Conservation (phyloP, 306 rosid species). For the Abrus precatorius region DNA sequence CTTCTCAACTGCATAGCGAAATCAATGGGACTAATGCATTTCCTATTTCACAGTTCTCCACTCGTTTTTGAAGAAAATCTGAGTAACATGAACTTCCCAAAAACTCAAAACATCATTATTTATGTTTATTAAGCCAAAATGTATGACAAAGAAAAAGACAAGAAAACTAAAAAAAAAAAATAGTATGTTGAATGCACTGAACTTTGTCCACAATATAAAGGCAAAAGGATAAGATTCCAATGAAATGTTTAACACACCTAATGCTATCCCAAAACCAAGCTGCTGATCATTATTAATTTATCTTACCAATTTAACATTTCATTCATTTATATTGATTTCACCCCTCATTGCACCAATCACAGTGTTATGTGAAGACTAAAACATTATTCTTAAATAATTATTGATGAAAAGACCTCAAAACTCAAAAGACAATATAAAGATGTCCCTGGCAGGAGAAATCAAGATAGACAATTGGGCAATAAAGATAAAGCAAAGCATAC, state of each 20-base stretch:
- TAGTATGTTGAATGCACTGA: constrained; percentile 1
- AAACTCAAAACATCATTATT: not conserved
- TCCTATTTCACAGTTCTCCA: not conserved
- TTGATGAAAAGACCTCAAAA: not conserved
- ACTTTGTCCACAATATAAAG: constrained; percentile 4
- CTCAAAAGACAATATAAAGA: constrained; percentile 25
- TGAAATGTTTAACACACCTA: constrained; percentile 1
- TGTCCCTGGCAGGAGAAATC: constrained; percentile 12
- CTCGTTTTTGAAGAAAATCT: constrained; percentile 21
- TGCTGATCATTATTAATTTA: not conserved
- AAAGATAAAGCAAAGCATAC: constrained; percentile 56
- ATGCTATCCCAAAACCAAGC: constrained; percentile 23
- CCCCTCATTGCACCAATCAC: constrained; percentile 29
- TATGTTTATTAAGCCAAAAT: constrained; percentile 28
- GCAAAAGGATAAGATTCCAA: constrained; percentile 19
- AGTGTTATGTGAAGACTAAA: constrained; percentile 10
- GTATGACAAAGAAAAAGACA: not conserved
- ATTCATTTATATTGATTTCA: constrained; percentile 11
- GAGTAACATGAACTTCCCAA: not conserved
- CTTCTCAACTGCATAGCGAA: not conserved
- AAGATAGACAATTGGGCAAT: constrained; percentile 3
- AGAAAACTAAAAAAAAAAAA: not conserved
- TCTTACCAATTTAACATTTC: constrained; percentile 17
- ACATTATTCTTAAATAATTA: constrained; percentile 7
- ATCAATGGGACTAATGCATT: not conserved